phyloP scores from a whole-genome alignment of 2,329 filamentous ascomycete species.

The Neospermospora avenae region DNA sequence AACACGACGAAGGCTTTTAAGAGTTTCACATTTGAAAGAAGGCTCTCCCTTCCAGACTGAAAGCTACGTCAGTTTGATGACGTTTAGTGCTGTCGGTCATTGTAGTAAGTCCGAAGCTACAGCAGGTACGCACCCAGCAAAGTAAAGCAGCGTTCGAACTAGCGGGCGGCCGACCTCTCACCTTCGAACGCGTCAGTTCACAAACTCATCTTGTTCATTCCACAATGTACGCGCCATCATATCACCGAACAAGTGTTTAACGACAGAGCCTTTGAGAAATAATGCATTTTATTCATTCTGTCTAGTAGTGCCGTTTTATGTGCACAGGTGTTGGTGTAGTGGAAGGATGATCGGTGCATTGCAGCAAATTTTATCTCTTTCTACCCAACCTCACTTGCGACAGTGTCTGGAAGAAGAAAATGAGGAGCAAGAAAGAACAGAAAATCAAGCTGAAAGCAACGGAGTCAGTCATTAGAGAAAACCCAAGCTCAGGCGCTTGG shows the following conservation, averaged over 20 bases:
- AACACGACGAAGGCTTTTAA: background rate
- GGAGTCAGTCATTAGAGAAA: too few species aligned
- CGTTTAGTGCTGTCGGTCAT: background rate
- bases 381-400: too few species aligned
- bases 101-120: background rate
- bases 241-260: background rate
- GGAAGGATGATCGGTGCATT: too few species aligned
- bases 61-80: conserved; percentile 2
- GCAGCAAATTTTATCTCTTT: too few species aligned
- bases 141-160: background rate
- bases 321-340: too few species aligned
- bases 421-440: too few species aligned
- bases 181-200: background rate
- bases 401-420: too few species aligned
- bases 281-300: background rate
- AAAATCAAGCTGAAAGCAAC: too few species aligned
- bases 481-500: too few species aligned
- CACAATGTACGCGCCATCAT: background rate
- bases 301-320: too few species aligned
- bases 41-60: background rate
- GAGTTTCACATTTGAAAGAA: background rate
- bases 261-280: too few species aligned
- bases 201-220: background rate
- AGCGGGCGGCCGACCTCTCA: background rate
- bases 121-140: background rate